Evolutionary conservation across 2,329 filamentous ascomycete genomes (phyloP), one percentile per base, ranked within the genome.

Genomic region (Trichothecium roseum): DNA sequence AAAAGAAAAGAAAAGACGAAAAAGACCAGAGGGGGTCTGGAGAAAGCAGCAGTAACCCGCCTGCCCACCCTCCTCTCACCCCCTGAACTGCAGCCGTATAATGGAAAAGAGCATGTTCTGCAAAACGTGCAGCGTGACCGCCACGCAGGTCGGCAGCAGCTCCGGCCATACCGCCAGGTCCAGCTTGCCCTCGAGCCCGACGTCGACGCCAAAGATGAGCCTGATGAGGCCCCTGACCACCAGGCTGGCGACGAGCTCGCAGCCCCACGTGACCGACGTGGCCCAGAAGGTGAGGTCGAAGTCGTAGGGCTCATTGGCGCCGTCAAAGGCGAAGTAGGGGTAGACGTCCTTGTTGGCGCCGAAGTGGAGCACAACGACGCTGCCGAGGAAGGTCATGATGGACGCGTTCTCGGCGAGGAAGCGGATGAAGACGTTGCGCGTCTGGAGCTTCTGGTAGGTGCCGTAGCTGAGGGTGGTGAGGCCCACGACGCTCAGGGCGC

Each of bases 81-180:
- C 34, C 17, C 55, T 62, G 45, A 82, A 81, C 43, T 73, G 68
- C 48, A 82, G 56, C 42, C 77, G 67, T 26, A 81, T 72, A 47
- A 82, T 81, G 31, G 74, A 77, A 57, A 82, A 81, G 37, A 82
- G 55, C 78, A 82, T 82, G 52, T 81, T 82, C 57, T 82, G 78
- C 55, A 81, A 50, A 34, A 81, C 78, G 47, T 82, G 78, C 51
- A 81, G 59, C 60, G 74, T 75, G 16, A 81, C 77, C 16, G 72
- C 74, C 15, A 78, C 72, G 37, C 72, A 73, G 3, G 78, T 79
- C 14, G 78, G 78, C 47, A 82, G 55, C 47, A 82, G 55, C 59
- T 81, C 78, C 3, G 78, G 77, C 73, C 77, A 81, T 37, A 74
- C 70, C 6, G 68, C 69, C 44, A 82, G 59, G 54, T 82, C 78